These are phyloP conservation scores for Penicillium sp. DNA, from an alignment of 2,329 filamentous ascomycete species.

Conservation along the genomic window DNA sequence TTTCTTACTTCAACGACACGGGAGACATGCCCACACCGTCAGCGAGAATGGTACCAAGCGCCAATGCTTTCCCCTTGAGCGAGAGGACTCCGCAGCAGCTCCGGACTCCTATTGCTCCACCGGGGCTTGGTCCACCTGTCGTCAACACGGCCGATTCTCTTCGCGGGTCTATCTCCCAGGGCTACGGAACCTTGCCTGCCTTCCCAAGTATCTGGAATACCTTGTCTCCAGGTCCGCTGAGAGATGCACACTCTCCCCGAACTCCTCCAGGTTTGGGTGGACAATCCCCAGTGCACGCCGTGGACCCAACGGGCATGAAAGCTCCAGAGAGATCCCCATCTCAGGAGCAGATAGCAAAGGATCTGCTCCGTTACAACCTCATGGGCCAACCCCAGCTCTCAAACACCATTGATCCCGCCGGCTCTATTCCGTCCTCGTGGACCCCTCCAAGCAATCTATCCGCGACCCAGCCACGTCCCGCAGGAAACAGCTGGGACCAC, in stretches of 20 bases:
- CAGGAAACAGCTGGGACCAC: conserved; percentile 24
- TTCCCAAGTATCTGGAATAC: conserved; percentile 43
- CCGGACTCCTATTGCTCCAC: conserved; percentile 31
- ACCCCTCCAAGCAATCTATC: conserved; percentile 15
- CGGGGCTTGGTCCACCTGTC: conserved; percentile 29
- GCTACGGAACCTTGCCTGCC: conserved; percentile 29
- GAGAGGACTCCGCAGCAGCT: conserved; percentile 22
- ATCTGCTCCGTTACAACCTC: conserved; percentile 28
- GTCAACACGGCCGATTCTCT: conserved; percentile 17
- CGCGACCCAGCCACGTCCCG: conserved; percentile 12
- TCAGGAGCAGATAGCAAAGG: conserved; percentile 25
- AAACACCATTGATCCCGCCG: conserved; percentile 17
- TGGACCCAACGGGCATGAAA: conserved; percentile 11
- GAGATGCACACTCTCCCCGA: conserved; percentile 38
- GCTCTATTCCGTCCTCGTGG: conserved; percentile 25
- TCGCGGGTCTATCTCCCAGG: conserved; percentile 25
- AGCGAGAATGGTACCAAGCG: conserved; percentile 19
- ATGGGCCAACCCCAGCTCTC: conserved; percentile 24
- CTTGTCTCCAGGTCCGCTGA: conserved; percentile 42
- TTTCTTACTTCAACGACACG: conserved; percentile 23
- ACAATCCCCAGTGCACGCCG: conserved; percentile 15
- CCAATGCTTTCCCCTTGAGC: conserved; percentile 19
- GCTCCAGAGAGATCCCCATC: conserved; percentile 18
- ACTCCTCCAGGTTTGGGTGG: conserved; percentile 36
- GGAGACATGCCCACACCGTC: conserved; percentile 23